phyloP scores from a whole-genome alignment of 1,139 yeast genomes.

The Spencermartinsiella ligniputridi region DNA sequence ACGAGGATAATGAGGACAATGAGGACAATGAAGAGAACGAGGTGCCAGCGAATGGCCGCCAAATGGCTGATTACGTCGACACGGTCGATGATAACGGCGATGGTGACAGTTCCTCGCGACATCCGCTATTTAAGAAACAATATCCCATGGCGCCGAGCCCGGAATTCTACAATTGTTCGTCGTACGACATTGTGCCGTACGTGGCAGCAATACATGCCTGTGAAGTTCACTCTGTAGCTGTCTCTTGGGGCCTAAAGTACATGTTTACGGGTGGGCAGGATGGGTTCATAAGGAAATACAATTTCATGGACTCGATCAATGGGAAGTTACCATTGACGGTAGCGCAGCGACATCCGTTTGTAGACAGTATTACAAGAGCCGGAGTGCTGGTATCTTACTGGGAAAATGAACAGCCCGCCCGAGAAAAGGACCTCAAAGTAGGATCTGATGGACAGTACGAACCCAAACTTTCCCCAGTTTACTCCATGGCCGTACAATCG shows the following conservation, averaged over 20 bases:
- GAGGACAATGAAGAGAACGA: constrained; percentile 8
- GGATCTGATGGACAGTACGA: constrained; percentile 39
- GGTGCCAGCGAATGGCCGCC: constrained; percentile 7
- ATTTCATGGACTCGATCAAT: constrained; percentile 76
- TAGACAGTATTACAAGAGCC: constrained; percentile 76
- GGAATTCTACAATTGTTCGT: constrained; percentile 15
- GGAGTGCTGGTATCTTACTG: constrained; percentile 84
- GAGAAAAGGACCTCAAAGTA: constrained; percentile 41
- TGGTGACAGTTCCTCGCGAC: neutral
- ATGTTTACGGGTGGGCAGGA: constrained; percentile 95
- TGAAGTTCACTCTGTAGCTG: constrained; percentile 64
- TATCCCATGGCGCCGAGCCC: constrained; percentile 22
- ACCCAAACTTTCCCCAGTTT: constrained; percentile 67
- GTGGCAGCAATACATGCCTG: constrained; percentile 40
- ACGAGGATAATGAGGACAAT: constrained; percentile 9
- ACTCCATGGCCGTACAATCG: constrained; percentile 76
- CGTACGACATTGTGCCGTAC: constrained; percentile 41
- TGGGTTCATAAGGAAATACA: constrained; percentile 87
- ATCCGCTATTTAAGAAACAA: constrained; percentile 18
- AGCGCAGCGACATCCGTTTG: constrained; percentile 84
- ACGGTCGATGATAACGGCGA: neutral
- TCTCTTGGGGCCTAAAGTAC: constrained; percentile 82
- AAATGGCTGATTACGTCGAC: neutral
- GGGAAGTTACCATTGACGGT: constrained; percentile 89
- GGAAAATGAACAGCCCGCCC: constrained; percentile 89